These are phyloP conservation scores for Fistulinella cinereoalba DNA, from an alignment of 1,284 basidiomycete genomes.

Conservation along the genomic window DNA sequence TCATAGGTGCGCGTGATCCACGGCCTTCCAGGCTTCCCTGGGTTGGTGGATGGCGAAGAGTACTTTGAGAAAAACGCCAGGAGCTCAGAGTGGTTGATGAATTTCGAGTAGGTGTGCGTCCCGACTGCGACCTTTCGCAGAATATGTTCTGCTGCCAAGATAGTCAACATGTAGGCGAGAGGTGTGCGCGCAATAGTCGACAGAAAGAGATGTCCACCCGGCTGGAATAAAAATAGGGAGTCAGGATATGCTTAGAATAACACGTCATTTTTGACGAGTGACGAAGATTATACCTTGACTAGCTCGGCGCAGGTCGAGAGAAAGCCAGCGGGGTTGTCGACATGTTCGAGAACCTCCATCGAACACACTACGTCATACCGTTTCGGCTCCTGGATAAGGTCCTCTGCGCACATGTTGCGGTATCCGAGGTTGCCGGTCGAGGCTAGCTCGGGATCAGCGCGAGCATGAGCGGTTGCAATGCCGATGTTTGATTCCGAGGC, in stretches of 20 bases:
- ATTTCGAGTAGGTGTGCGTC: conserved; percentile 93
- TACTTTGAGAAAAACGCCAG: conserved; percentile 74
- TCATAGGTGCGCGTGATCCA: conserved; percentile 45
- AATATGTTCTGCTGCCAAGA: conserved; percentile 86
- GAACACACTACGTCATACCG: conserved; percentile 92
- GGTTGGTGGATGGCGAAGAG: conserved; percentile 39
- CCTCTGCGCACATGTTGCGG: conserved; percentile 78
- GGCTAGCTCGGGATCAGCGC: conserved; percentile 65
- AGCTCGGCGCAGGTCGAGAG: conserved; percentile 78
- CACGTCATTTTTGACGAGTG: too few relatives aligned
- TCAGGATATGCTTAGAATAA: too few relatives aligned
- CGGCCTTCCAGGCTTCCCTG: conserved; percentile 26
- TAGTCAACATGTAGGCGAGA: conserved; percentile 86
- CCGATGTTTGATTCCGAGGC: conserved; percentile 86
- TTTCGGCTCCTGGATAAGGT: conserved; percentile 56
- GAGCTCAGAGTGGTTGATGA: conserved; percentile 87
- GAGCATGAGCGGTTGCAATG: conserved; percentile 83
- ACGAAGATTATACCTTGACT: conserved; percentile 87
- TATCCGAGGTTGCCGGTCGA: conserved; percentile 49
- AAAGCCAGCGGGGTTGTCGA: conserved; percentile 88
- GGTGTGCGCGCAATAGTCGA: conserved; percentile 97
- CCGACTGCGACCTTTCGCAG: conserved; percentile 83
- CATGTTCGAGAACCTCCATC: conserved; percentile 98
- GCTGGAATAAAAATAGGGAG: too few relatives aligned
- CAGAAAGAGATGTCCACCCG: conserved; percentile 93